phyloP scores from a whole-genome alignment of 352 stramenopile species.

The Lagenidium sp. region DNA sequence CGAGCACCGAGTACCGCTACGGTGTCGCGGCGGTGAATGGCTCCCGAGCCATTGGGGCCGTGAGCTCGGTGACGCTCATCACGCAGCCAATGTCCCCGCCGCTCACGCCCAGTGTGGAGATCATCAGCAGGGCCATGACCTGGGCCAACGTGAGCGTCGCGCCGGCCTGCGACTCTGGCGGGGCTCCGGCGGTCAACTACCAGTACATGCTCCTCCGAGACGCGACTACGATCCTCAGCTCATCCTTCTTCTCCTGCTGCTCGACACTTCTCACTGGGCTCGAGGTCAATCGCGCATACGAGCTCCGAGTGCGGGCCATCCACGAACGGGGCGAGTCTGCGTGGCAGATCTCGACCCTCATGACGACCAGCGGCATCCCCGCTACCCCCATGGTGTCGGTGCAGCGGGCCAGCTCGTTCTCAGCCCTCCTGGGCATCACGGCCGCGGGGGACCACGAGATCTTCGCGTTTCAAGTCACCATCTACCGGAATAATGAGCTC shows the following conservation, averaged over 20 bases:
- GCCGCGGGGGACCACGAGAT: conserved; percentile 24
- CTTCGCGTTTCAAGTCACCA: conserved; percentile 17
- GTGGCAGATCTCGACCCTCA: conserved; percentile 11
- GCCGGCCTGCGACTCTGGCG: conserved; percentile 30
- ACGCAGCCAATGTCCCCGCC: conserved; percentile 23
- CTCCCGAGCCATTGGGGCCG: conserved; percentile 20
- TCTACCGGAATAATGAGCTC: neutral
- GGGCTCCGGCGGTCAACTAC: conserved; percentile 17
- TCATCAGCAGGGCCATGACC: conserved; percentile 10
- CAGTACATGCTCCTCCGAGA: conserved; percentile 20
- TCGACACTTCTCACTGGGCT: conserved; percentile 22
- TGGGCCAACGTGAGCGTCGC: conserved; percentile 28
- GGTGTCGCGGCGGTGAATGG: conserved; percentile 31
- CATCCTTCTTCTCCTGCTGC: conserved; percentile 32
- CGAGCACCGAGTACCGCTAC: conserved; percentile 33
- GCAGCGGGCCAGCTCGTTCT: conserved; percentile 29
- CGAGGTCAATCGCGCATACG: conserved; percentile 14
- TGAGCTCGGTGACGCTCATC: conserved; percentile 17
- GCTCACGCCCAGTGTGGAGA: conserved; percentile 11
- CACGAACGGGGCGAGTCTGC: conserved; percentile 24
- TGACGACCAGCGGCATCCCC: conserved; percentile 28
- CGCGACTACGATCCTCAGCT: conserved; percentile 4
- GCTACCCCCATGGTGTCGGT: conserved; percentile 8
- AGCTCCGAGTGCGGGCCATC: conserved; percentile 14
- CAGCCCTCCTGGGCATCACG: conserved; percentile 16